Evolutionary conservation across 257 asterid species (phyloP), one percentile per base, ranked within the genome.

Genomic region (Linderniella brevidens): DNA sequence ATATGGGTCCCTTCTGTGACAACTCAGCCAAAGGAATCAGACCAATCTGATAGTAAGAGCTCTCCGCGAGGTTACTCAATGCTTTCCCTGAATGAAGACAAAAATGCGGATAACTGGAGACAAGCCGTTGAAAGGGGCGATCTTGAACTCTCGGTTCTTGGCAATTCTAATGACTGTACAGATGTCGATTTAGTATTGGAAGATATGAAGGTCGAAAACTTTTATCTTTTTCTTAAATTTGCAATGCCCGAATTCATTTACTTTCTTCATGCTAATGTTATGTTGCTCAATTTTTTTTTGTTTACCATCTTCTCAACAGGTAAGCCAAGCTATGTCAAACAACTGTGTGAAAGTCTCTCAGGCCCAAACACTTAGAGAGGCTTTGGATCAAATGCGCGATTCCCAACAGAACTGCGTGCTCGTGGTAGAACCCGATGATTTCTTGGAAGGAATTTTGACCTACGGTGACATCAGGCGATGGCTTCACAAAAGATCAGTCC

Each of bases 1-100:
- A 85, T 90, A 64, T 90, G 99, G 96, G 99, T 85, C 66, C 99
- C 96, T 29, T 90, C 99, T 50, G 87, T 90, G 60, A 70, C 96
- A 46, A 61, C 70, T 69, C 88, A 75, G 61, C 63, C 88, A 13
- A 81, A 81, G 59, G 99, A 81, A 69, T 36, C 52, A 1, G 92
- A 71, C 37, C 68, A 37, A 50, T 64, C 72, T 11, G 83, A 67
- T 57, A 10, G 78, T 41, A 78, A 72, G 76, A 67, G 43, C 46
- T 49, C 62, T 42, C 58, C 75, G 17, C 70, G 69, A 50, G 92
- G 83, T 41, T 90, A 90, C 65, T 57, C 77, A 42, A 55, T 58
- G 62, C 60, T 85, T 57, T 75, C 92, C 54, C 88, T 93, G 4
- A 18, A 48, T 51, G 94, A 77, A 63, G 81, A 72, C 57, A 72